phyloP scores from a whole-genome alignment of 768 basidiomycete genomes.

The Leccinum variicolor region DNA sequence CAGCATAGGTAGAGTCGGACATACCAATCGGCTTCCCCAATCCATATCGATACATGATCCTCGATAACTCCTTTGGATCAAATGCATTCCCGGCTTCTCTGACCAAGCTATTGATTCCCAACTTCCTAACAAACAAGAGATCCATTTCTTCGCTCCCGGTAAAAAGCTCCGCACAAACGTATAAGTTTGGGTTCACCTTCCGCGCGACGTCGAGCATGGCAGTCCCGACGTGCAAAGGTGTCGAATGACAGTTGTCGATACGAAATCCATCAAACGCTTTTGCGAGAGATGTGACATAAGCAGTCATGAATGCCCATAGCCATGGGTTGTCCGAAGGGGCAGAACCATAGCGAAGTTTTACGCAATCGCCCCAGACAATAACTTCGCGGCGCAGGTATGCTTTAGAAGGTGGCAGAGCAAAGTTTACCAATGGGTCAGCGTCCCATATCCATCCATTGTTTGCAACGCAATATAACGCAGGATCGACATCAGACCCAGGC shows the following conservation, averaged over 20 bases:
- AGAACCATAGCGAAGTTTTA: conserved; percentile 92
- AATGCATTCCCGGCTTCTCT: conserved; percentile 91
- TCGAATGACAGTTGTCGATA: conserved; percentile 98
- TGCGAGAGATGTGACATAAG: conserved; percentile 81
- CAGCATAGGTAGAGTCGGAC: conserved; percentile 17
- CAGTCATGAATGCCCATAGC: conserved; percentile 90
- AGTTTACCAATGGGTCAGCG: conserved; percentile 91
- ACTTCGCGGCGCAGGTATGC: conserved; percentile 95
- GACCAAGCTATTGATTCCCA: conserved; percentile 92
- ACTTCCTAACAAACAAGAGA: conserved; percentile 80
- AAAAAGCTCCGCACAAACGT: conserved; percentile 95
- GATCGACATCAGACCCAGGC: conserved; percentile 50
- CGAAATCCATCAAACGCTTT: conserved; percentile 91
- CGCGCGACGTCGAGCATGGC: conserved; percentile 89
- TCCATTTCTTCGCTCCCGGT: conserved; percentile 96
- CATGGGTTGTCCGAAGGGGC: conserved; percentile 82
- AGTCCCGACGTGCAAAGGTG: conserved; percentile 96
- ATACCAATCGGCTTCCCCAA: conserved; percentile 89
- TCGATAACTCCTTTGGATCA: conserved; percentile 88
- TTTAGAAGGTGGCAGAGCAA: conserved; percentile 88
- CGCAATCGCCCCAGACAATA: conserved; percentile 97
- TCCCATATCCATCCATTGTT: conserved; percentile 99
- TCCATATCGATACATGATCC: conserved; percentile 85
- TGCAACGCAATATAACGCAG: conserved; percentile 70
- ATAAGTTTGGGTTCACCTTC: conserved; percentile 86